These are phyloP conservation scores for Lithospermum erythrorhizon DNA, from an alignment of 257 asterid species.

Conservation along the genomic window DNA sequence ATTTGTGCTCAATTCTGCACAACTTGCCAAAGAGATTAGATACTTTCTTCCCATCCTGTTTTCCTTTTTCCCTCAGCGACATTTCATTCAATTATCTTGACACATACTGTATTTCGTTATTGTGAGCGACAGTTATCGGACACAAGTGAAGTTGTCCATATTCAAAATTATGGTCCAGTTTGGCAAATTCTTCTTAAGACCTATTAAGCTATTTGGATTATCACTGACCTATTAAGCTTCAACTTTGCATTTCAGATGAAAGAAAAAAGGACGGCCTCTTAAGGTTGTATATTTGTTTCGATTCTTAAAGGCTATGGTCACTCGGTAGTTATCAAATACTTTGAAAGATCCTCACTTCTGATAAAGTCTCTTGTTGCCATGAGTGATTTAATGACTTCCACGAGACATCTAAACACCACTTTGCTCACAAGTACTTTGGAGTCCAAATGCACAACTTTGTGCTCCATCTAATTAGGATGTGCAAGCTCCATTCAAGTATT, in stretches of 20 bases:
- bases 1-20: slow-evolving; percentile 57
- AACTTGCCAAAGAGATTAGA: slow-evolving; percentile 69
- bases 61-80: too few species aligned
- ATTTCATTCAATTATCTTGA: too few species aligned
- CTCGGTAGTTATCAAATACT: slow-evolving; percentile 74
- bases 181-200: too few species aligned
- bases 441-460: slow-evolving; percentile 65
- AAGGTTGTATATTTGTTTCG: slow-evolving; percentile 6
- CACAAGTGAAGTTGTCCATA: too few species aligned
- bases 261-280: not conserved
- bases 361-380: slow-evolving; percentile 61
- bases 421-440: slow-evolving; percentile 63
- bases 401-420: slow-evolving; percentile 36
- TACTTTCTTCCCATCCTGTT: too few species aligned
- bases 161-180: too few species aligned
- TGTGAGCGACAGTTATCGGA: too few species aligned
- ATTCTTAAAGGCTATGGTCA: slow-evolving; percentile 66
- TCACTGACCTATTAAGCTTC: not conserved
- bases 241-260: not conserved
- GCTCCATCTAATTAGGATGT: not conserved
- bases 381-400: slow-evolving; percentile 68
- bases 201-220: not conserved
- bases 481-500: not conserved
- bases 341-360: slow-evolving; percentile 49
- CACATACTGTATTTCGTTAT: too few species aligned